These are phyloP conservation scores for Acanthamoeba healyi DNA, from an alignment of 208 protist species.

Conservation along the genomic window DNA sequence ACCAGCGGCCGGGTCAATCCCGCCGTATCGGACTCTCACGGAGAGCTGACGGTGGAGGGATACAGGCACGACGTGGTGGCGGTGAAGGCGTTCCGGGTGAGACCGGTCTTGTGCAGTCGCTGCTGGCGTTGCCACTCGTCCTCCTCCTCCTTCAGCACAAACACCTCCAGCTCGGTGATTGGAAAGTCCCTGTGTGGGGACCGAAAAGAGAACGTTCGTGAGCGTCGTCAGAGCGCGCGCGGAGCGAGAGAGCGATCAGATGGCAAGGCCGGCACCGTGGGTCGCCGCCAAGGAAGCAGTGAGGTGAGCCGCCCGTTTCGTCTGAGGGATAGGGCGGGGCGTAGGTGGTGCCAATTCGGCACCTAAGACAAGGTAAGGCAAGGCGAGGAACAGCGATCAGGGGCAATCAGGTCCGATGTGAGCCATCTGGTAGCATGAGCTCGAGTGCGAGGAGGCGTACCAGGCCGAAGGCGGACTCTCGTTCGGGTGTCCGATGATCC, in stretches of 20 bases:
- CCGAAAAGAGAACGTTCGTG: neutral
- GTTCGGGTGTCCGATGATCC: neutral
- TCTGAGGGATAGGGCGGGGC: neutral
- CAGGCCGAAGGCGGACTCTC: constrained; percentile 15
- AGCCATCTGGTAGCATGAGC: too few species aligned
- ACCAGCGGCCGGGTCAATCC: too few species aligned
- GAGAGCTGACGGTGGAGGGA: too few species aligned
- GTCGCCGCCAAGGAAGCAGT: neutral
- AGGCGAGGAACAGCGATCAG: neutral
- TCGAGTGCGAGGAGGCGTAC: too few species aligned
- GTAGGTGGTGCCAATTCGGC: constrained; percentile 6
- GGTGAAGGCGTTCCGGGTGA: neutral
- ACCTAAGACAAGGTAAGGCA: neutral
- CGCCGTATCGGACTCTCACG: too few species aligned
- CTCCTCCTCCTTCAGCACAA: constrained; percentile 10
- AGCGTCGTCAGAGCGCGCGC: neutral
- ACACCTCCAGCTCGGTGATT: constrained; percentile 14
- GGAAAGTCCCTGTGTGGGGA: neutral
- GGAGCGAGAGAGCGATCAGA: neutral
- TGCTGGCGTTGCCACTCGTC: neutral
- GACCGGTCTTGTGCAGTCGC: neutral
- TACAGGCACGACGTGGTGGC: too few species aligned
- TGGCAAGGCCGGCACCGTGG: neutral
- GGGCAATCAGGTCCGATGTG: neutral
- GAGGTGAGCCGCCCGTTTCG: neutral